Conservation (phyloP, 306 rosid genomes). For the Leucaena leucocephala region DNA sequence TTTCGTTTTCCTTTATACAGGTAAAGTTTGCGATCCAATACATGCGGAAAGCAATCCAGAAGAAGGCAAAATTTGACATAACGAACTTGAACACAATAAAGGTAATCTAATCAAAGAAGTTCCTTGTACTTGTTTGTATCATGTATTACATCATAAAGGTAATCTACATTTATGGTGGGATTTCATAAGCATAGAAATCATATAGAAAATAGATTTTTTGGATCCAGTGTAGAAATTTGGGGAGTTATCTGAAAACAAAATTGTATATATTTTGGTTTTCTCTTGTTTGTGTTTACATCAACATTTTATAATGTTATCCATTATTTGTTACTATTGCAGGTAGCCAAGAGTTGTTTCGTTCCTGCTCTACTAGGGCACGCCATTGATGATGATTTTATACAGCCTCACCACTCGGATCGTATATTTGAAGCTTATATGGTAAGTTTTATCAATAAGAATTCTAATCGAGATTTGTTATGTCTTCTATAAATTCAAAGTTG, state of each 20-base stretch:
- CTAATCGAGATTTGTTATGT: not conserved
- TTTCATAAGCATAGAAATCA: not conserved
- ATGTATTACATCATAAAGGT: not conserved
- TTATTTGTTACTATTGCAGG: conserved; percentile 55
- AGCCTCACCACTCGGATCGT: conserved; percentile 89
- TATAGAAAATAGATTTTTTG: not conserved
- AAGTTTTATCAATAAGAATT: conserved; percentile 37
- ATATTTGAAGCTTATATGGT: conserved; percentile 92
- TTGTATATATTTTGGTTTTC: conserved; percentile 2
- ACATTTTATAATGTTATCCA: not conserved
- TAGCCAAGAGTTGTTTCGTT: conserved; percentile 91
- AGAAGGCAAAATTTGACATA: conserved; percentile 98
- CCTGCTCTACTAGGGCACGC: conserved; percentile 94
- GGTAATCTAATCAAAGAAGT: conserved; percentile 47
- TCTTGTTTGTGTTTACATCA: not conserved
- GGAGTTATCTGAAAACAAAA: not conserved
- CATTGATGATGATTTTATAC: conserved; percentile 93
- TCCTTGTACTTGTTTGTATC: not conserved
- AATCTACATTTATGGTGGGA: not conserved
- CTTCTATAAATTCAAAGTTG: not conserved
- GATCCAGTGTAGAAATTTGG: not conserved
- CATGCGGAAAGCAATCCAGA: conserved; percentile 92
- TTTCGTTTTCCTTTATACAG: conserved; percentile 48
- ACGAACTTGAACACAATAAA: conserved; percentile 77
- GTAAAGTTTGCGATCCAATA: conserved; percentile 97